Evolutionary conservation across 352 stramenopile genomes (phyloP).

Genomic region (Pythium brachiatum): DNA sequence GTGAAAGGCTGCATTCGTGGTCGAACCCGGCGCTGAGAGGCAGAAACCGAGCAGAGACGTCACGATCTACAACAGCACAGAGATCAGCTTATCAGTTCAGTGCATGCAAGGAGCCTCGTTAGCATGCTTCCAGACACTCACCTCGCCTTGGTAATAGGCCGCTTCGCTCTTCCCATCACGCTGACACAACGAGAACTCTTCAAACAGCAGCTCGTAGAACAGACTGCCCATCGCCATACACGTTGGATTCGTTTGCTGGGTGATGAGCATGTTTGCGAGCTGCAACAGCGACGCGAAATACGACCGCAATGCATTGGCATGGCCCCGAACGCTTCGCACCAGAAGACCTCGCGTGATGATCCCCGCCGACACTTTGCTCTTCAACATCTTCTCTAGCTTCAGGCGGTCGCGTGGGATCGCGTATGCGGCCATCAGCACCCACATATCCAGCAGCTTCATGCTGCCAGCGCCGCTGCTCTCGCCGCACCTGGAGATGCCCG

Average conservation of each 20-base stretch:
- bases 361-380: slow-evolving; percentile 35
- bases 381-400: slow-evolving; percentile 44
- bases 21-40: slow-evolving; percentile 26
- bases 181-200: slow-evolving; percentile 36
- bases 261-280: slow-evolving; percentile 32
- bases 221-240: slow-evolving; percentile 33
- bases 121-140: slow-evolving; percentile 22
- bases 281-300: slow-evolving; percentile 46
- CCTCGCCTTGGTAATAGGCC: slow-evolving; percentile 51
- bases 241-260: slow-evolving; percentile 15
- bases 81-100: background rate
- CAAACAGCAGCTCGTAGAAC: slow-evolving; percentile 49
- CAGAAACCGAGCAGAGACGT: slow-evolving; percentile 34
- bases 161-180: slow-evolving; percentile 26
- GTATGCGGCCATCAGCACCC: slow-evolving; percentile 41
- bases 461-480: background rate
- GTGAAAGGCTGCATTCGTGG: slow-evolving; percentile 35
- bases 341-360: slow-evolving; percentile 31
- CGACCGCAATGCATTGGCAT: slow-evolving; percentile 39
- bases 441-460: slow-evolving; percentile 46
- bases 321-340: slow-evolving; percentile 28
- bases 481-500: slow-evolving; percentile 12
- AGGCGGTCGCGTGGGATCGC: slow-evolving; percentile 37
- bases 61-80: slow-evolving; percentile 31
- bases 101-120: background rate